Evolutionary conservation across 2,329 filamentous ascomycete species (phyloP).

Genomic region (Fusarium marasasianum): DNA sequence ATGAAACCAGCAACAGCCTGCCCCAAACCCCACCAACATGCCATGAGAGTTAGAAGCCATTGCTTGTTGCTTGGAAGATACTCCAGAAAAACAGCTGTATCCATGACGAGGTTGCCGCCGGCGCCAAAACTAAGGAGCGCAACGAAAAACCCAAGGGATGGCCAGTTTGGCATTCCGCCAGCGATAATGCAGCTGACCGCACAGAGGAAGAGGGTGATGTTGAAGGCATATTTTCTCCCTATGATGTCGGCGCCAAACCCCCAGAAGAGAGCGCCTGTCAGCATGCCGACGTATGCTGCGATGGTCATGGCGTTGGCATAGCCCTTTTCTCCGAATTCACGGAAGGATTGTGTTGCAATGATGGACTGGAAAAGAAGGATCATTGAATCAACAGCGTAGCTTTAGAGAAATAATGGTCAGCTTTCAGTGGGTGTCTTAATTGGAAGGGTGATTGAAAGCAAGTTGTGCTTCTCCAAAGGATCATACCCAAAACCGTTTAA

Average conservation of each 20-base stretch:
- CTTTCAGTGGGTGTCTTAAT: neutral
- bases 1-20: slow-evolving; percentile 13
- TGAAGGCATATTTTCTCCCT: slow-evolving; percentile 18
- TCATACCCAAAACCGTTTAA: slow-evolving; percentile 66
- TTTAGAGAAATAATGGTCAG: neutral
- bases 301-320: slow-evolving; percentile 8
- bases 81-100: slow-evolving; percentile 20
- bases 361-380: slow-evolving; percentile 8
- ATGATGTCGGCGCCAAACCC: slow-evolving; percentile 22
- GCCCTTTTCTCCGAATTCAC: slow-evolving; percentile 1
- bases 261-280: slow-evolving; percentile 19
- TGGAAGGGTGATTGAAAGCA: neutral
- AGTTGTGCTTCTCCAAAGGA: neutral
- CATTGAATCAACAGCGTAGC: slow-evolving; percentile 25
- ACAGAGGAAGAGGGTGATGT: slow-evolving; percentile 11
- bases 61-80: slow-evolving; percentile 9
- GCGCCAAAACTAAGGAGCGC: neutral
- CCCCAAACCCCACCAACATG: slow-evolving; percentile 21
- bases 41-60: slow-evolving; percentile 12
- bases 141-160: slow-evolving; percentile 1
- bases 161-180: neutral
- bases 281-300: slow-evolving; percentile 5
- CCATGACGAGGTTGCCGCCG: slow-evolving; percentile 16
- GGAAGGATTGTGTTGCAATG: slow-evolving; percentile 5
- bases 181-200: neutral